phyloP scores from a whole-genome alignment of 345 rosid genomes.

The Lepidium aucheri region DNA sequence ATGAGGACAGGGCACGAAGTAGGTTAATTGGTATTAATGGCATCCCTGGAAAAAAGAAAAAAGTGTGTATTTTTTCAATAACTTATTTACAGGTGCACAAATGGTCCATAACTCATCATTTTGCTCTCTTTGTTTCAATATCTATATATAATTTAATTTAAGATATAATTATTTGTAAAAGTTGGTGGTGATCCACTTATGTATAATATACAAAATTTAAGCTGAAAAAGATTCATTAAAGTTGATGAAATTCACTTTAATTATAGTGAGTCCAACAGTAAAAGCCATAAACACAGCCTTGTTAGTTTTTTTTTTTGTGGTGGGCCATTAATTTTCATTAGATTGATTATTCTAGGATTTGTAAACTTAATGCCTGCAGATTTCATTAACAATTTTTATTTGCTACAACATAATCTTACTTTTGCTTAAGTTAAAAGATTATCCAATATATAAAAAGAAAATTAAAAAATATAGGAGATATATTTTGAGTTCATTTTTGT shows the following conservation, averaged over 20 bases:
- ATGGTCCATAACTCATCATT: conserved; percentile 23
- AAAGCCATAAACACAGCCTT: conserved; percentile 30
- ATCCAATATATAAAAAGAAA: not conserved
- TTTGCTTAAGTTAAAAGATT: not conserved
- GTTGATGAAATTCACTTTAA: conserved; percentile 16
- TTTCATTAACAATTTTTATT: not conserved
- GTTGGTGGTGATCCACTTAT: conserved; percentile 25
- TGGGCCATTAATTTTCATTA: conserved; percentile 9
- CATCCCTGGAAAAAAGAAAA: not conserved
- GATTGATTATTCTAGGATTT: not conserved
- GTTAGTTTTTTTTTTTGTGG: conserved; percentile 8
- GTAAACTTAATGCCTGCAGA: not conserved
- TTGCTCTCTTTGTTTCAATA: not conserved
- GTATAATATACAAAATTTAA: conserved; percentile 2
- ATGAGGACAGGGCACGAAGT: not conserved
- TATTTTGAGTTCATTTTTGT: not conserved
- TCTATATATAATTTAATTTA: not conserved
- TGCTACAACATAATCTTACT: not conserved
- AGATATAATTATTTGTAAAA: conserved; percentile 13
- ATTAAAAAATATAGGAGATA: not conserved
- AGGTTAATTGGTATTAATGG: not conserved
- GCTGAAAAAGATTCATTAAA: conserved; percentile 12
- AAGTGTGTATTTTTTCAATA: not conserved
- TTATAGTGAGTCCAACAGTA: conserved; percentile 27
- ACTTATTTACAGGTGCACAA: conserved; percentile 21